phyloP scores from a whole-genome alignment of 169 alveolate genomes.

The Plasmodium coatneyi region DNA sequence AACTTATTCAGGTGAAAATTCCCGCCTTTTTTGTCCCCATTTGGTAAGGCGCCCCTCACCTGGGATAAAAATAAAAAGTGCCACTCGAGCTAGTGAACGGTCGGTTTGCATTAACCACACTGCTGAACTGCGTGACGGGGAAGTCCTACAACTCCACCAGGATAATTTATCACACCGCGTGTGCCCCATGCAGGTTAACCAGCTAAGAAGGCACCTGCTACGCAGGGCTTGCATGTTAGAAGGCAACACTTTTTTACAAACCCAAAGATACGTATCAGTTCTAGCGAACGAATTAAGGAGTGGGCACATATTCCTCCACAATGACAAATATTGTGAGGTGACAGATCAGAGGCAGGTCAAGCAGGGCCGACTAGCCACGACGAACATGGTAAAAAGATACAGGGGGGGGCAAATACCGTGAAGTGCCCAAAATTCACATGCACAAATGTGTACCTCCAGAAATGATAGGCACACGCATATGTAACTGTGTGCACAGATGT shows the following conservation, averaged over 20 bases:
- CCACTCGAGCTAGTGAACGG: not conserved
- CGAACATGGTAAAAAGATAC: constrained; percentile 35
- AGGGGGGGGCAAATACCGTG: not conserved
- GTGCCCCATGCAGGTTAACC: not conserved
- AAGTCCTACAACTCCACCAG: not conserved
- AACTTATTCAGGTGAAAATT: not conserved
- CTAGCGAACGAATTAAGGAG: constrained; percentile 64
- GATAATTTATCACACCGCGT: not conserved
- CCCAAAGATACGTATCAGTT: constrained; percentile 39
- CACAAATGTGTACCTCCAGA: not conserved
- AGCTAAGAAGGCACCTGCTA: not conserved
- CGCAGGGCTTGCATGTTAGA: not conserved
- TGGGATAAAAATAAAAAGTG: not conserved
- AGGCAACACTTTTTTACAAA: not conserved
- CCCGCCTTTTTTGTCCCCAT: not conserved
- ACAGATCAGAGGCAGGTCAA: constrained; percentile 73
- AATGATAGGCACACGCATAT: not conserved
- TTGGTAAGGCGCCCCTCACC: not conserved
- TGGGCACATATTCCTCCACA: constrained; percentile 56
- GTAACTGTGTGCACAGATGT: not conserved
- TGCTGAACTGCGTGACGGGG: not conserved
- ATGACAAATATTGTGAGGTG: constrained; percentile 71
- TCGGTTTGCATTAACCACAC: not conserved
- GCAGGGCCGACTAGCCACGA: constrained; percentile 64
- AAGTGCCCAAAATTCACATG: not conserved